These are phyloP conservation scores for Dioscorea zingiberensis DNA, from an alignment of 106 monocot genomes.

Conservation along the genomic window DNA sequence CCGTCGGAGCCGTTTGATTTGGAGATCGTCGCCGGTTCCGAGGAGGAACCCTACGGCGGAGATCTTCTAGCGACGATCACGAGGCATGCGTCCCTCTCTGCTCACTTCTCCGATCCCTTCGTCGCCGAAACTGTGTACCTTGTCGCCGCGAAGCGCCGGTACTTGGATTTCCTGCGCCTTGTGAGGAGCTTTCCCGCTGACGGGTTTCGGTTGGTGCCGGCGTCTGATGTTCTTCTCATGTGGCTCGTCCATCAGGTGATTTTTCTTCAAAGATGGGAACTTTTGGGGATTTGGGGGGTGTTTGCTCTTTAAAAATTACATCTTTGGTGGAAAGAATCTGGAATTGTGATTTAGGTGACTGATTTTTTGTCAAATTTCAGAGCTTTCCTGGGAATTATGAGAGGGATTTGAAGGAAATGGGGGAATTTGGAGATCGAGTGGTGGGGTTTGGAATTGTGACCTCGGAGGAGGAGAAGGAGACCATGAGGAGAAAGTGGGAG, in stretches of 20 bases:
- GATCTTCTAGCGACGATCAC: slow-evolving; percentile 25
- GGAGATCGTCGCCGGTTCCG: slow-evolving; percentile 7
- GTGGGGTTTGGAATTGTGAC: slow-evolving; percentile 38
- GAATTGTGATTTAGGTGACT: too few relatives aligned
- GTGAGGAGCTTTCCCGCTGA: slow-evolving; percentile 12
- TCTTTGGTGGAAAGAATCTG: too few relatives aligned
- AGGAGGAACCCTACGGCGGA: background rate
- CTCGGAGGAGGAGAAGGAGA: slow-evolving; percentile 22
- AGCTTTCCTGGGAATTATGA: slow-evolving; percentile 61
- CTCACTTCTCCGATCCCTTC: slow-evolving; percentile 45
- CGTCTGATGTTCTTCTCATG: slow-evolving; percentile 80
- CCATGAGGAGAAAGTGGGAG: slow-evolving; percentile 60
- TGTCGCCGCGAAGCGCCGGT: slow-evolving; percentile 61
- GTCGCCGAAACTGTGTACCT: slow-evolving; percentile 75
- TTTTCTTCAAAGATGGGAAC: background rate
- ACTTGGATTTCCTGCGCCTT: slow-evolving; percentile 54
- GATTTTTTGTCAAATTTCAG: slow-evolving; percentile 20
- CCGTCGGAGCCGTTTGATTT: slow-evolving; percentile 89
- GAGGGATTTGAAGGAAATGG: slow-evolving; percentile 44
- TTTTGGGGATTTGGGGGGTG: background rate
- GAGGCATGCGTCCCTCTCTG: slow-evolving; percentile 17
- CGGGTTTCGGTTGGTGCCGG: slow-evolving; percentile 44
- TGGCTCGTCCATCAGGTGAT: slow-evolving; percentile 77
- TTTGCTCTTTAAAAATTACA: too few relatives aligned
- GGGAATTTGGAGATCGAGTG: slow-evolving; percentile 20